Base-by-base conservation (phyloP, 164 flowering plant genomes). In the Kalanchoe fedtschenkoi region DNA sequence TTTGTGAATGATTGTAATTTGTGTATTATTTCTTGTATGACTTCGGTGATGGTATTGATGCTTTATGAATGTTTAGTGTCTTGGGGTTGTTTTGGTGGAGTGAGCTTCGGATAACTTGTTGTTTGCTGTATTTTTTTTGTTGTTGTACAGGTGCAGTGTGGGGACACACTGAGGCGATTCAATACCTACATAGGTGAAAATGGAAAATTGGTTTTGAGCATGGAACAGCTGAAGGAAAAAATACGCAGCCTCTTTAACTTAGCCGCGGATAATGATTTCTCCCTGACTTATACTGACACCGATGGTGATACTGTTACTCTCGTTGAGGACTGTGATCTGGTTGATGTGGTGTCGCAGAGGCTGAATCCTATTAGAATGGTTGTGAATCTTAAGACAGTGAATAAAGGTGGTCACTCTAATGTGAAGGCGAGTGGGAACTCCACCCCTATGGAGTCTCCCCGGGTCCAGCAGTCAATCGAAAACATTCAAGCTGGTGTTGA, bases 221-320 rank as follows among this genome's bases (percentile, higher is more conserved):
- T 88, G 77, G 72, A 29, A 62, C 81, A 70, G 0, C 68, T 93
- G 62, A 81, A 75, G 65, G 74, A 69, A 30, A 89, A 85, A 78
- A 74, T 89, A 38, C 29, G 66, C 43, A 44, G 67, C 56, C 81
- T 89, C 11, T 93, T 88, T 62, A 80, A 69, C 60, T 72, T 93
- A 17, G 43, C 74, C 32, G 39, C 70, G 10, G 83, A 77, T 71
- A 73, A 83, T 60, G 87, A 81, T 66, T 26, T 93, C n/a, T 70
- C 62, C 5, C 71, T 93, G 26, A 88, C 91, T 2, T 93, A 93
- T 62, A 37, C 74, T 41, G 96, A 93, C 74, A 92, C 86, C 72
- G 97, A 93, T 72, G 75, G 76, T 56, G 97, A 93, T 72, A 44
- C 70, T 13, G 87, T 91, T 0, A 72, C 96, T 7, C 88, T 93